Conservation (phyloP, 2,329 filamentous ascomycete species). For the Scleromitrula shiraiana region DNA sequence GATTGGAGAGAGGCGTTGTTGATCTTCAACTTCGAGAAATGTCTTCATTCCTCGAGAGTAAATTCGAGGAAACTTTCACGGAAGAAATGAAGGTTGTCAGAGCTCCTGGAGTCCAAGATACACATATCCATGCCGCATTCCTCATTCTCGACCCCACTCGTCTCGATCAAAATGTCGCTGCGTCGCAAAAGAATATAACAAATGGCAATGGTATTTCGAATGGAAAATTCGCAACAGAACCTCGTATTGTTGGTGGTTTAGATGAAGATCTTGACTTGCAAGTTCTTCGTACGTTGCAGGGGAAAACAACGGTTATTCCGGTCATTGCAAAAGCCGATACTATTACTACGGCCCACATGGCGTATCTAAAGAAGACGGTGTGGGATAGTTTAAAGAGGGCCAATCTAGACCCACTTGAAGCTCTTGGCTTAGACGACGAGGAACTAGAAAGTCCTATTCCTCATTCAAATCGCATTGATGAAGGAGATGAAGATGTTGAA, state of each 20-base stretch:
- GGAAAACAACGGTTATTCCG: constrained; percentile 91
- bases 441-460: constrained; percentile 47
- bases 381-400: constrained; percentile 81
- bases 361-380: constrained; percentile 80
- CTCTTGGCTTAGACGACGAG: constrained; percentile 72
- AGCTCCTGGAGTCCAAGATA: constrained; percentile 86
- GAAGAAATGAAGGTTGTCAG: constrained; percentile 98
- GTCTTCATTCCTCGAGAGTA: constrained; percentile 87
- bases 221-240: constrained; percentile 36
- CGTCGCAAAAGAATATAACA: constrained; percentile 43
- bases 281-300: constrained; percentile 77
- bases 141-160: constrained; percentile 81
- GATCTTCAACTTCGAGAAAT: constrained; percentile 92
- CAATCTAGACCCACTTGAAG: constrained; percentile 80
- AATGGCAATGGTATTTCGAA: constrained; percentile 43
- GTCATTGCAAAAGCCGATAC: constrained; percentile 96
- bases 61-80: constrained; percentile 94
- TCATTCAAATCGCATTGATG: constrained; percentile 42
- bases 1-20: constrained; percentile 88
- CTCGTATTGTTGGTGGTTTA: constrained; percentile 55
- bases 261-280: constrained; percentile 89
- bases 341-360: constrained; percentile 92
- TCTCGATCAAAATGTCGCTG: constrained; percentile 73
- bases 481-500: constrained; percentile 42
- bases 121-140: constrained; percentile 94